These are phyloP conservation scores for Coccinonectria pachysandricola DNA, from an alignment of 2,329 filamentous ascomycete genomes.

Conservation along the genomic window DNA sequence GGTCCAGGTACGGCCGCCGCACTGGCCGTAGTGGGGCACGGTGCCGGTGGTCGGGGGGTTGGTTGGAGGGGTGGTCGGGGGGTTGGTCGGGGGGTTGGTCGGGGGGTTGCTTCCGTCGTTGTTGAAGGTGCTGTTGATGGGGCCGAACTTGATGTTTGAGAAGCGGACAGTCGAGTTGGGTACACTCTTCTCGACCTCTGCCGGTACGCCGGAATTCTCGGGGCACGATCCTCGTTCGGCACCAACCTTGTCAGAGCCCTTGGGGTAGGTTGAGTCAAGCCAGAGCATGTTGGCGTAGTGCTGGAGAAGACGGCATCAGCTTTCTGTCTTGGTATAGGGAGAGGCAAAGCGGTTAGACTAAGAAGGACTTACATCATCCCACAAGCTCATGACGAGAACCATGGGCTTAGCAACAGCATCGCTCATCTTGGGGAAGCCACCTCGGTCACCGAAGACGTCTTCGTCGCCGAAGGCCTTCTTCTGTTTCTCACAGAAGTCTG, in stretches of 20 bases:
- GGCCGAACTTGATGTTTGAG: conserved; percentile 49
- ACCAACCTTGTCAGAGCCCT: conserved; percentile 34
- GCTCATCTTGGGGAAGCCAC: conserved; percentile 49
- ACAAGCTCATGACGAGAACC: conserved; percentile 41
- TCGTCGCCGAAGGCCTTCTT: conserved; percentile 46
- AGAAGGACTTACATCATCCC: conserved; percentile 43
- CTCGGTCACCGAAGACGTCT: conserved; percentile 42
- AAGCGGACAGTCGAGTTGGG: conserved; percentile 42
- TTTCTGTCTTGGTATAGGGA: conserved; percentile 3
- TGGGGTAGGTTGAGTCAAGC: conserved; percentile 59
- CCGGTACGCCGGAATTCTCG: conserved; percentile 40
- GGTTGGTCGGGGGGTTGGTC: too few species aligned
- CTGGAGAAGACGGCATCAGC: conserved; percentile 7
- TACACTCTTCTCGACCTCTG: conserved; percentile 34
- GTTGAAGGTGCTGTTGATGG: conserved; percentile 42
- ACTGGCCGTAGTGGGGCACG: conserved; percentile 25
- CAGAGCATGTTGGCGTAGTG: conserved; percentile 61
- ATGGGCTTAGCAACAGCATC: conserved; percentile 30
- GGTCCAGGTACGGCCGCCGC: conserved; percentile 25
- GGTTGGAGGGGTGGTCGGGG: conserved; percentile 2
- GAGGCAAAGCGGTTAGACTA: background rate
- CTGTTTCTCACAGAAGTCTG: conserved; percentile 47
- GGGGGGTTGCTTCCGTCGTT: conserved; percentile 3
- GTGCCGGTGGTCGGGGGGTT: conserved; percentile 8
- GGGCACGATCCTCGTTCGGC: conserved; percentile 44